Evolutionary conservation across 768 basidiomycete genomes (phyloP).

Genomic region (Termitomyces sp.): DNA sequence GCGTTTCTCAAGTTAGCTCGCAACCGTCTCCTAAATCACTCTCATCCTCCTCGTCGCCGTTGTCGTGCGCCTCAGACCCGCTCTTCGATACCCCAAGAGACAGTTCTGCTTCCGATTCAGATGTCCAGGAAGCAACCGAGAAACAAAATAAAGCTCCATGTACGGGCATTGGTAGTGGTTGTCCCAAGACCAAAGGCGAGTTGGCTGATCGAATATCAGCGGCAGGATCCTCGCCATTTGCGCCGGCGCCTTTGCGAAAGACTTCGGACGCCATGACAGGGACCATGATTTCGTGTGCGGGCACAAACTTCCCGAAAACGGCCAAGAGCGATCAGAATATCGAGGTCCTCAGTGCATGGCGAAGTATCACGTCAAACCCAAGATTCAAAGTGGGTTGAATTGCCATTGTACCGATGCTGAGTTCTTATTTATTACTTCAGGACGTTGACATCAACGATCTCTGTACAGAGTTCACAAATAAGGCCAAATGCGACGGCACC

Average conservation of each 20-base stretch:
- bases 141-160: constrained; percentile 15
- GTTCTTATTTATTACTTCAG: constrained; percentile 30
- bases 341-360: constrained; percentile 79
- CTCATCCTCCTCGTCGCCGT: constrained; percentile 39
- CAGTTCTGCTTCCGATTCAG: constrained; percentile 30
- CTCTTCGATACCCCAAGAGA: constrained; percentile 35
- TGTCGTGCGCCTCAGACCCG: constrained; percentile 32
- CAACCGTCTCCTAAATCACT: constrained; percentile 29
- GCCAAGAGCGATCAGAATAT: constrained; percentile 70
- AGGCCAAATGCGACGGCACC: constrained; percentile 82
- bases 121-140: constrained; percentile 18
- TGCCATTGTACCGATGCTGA: neutral
- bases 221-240: constrained; percentile 65
- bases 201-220: constrained; percentile 47
- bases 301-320: constrained; percentile 67
- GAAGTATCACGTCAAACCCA: constrained; percentile 70
- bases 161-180: constrained; percentile 21
- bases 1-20: constrained; percentile 19
- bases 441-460: constrained; percentile 78
- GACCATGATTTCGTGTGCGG: constrained; percentile 63
- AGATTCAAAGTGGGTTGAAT: constrained; percentile 63
- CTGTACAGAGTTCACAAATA: constrained; percentile 75
- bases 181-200: constrained; percentile 58
- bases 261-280: constrained; percentile 43
- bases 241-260: constrained; percentile 40